phyloP scores from a whole-genome alignment of 352 stramenopile genomes.

The Globisporangium cylindrosporum region DNA sequence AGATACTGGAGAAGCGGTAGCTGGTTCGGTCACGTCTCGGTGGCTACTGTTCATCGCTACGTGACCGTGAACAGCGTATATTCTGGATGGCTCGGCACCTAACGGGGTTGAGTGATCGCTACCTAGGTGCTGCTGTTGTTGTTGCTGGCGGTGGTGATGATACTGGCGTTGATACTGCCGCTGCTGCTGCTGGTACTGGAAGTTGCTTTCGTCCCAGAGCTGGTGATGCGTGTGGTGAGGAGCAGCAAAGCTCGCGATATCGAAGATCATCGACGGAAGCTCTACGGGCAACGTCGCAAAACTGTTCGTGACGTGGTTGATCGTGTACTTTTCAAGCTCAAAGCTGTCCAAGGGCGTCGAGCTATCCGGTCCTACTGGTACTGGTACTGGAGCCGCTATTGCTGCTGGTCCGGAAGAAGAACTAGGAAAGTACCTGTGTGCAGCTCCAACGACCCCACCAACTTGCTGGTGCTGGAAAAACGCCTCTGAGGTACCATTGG shows the following conservation, averaged over 20 bases:
- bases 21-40: neutral
- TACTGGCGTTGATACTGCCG: neutral
- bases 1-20: neutral
- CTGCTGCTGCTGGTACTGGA: neutral
- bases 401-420: neutral
- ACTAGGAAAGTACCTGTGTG: neutral
- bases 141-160: neutral
- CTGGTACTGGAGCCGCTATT: neutral
- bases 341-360: constrained; percentile 1
- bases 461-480: constrained; percentile 7
- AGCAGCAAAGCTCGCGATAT: neutral
- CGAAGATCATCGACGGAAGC: constrained; percentile 2
- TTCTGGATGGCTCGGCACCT: neutral
- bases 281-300: neutral
- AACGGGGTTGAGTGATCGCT: neutral
- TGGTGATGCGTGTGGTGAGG: neutral
- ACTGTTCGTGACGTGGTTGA: constrained; percentile 5
- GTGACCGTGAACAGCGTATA: neutral
- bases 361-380: constrained; percentile 1
- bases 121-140: neutral
- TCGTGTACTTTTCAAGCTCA: constrained; percentile 11
- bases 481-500: neutral
- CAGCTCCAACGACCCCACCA: neutral
- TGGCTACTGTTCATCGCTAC: neutral
- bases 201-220: neutral